Percentiles rank a stretch among this genome's conserved stretches.
Evolutionary conservation across 2,329 filamentous ascomycete genomes (phyloP).

Genomic region (Aspergillus sp.): DNA sequence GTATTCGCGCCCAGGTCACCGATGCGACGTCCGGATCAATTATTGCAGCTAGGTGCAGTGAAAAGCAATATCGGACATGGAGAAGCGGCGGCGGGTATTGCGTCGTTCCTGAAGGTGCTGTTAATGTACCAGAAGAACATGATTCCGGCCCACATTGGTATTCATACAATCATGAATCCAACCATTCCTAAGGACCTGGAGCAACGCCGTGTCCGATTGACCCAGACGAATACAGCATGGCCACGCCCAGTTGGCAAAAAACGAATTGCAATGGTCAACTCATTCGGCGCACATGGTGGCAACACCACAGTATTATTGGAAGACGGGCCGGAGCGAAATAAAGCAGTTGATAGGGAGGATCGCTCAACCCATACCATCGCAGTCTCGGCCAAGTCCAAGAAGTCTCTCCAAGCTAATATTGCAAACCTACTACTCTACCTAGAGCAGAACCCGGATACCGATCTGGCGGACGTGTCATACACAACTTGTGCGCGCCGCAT

Average conservation of each 20-base stretch:
- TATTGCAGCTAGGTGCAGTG: constrained; percentile 25
- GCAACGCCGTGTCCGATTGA: constrained; percentile 30
- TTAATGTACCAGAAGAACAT: constrained; percentile 63
- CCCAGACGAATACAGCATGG: constrained; percentile 44
- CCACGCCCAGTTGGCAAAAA: constrained; percentile 22
- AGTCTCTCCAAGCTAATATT: constrained; percentile 52
- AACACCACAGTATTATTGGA: constrained; percentile 66
- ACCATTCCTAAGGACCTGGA: constrained; percentile 30
- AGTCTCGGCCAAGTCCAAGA: constrained; percentile 54
- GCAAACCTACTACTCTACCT: constrained; percentile 49
- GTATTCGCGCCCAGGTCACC: constrained; percentile 30
- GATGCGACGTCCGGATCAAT: constrained; percentile 18
- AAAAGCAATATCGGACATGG: constrained; percentile 31
- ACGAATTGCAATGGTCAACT: constrained; percentile 54
- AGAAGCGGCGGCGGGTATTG: constrained; percentile 34
- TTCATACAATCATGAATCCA: constrained; percentile 52
- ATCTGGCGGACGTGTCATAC: constrained; percentile 60
- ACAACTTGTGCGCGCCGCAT: constrained; percentile 60
- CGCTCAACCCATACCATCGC: constrained; percentile 56
- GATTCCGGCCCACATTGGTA: constrained; percentile 67
- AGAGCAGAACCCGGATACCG: constrained; percentile 31
- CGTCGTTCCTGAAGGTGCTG: constrained; percentile 59
- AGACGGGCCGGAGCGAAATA: constrained; percentile 55
- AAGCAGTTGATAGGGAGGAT: constrained; percentile 35
- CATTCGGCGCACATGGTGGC: constrained; percentile 69